Evolutionary conservation across 331 rosid genomes (phyloP).

Genomic region (Acacia pycnantha): DNA sequence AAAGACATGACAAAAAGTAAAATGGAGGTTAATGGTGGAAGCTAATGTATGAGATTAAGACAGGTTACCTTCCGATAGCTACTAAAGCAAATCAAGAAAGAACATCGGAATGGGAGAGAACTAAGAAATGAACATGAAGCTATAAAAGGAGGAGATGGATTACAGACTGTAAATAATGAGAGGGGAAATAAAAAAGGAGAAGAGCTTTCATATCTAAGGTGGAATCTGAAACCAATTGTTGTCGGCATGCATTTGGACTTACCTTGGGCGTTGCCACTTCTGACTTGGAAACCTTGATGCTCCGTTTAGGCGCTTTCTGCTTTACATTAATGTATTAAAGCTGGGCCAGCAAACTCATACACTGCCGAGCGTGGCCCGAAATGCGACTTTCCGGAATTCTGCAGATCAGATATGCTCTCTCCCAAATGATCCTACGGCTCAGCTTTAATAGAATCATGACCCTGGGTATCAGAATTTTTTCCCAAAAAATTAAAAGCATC

Average conservation of each 20-base stretch:
- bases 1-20: slow-evolving; percentile 11
- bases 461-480: not conserved
- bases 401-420: not conserved
- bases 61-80: slow-evolving; percentile 21
- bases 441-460: not conserved
- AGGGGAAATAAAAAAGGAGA: not conserved
- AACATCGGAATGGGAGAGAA: slow-evolving; percentile 4
- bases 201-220: not conserved
- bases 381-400: not conserved
- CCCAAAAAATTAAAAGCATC: not conserved
- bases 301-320: not conserved
- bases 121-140: not conserved
- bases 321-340: not conserved
- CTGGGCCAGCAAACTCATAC: not conserved
- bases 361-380: not conserved
- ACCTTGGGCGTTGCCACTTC: slow-evolving; percentile 1
- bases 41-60: slow-evolving; percentile 15
- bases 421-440: not conserved
- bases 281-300: not conserved
- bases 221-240: slow-evolving; percentile 17
- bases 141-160: not conserved
- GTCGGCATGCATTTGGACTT: slow-evolving; percentile 29
- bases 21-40: slow-evolving; percentile 4
- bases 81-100: not conserved
- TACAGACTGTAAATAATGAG: slow-evolving; percentile 17